Evolutionary conservation across 805 yeast genomes (phyloP).

Genomic region (Lipomyces lipofer): DNA sequence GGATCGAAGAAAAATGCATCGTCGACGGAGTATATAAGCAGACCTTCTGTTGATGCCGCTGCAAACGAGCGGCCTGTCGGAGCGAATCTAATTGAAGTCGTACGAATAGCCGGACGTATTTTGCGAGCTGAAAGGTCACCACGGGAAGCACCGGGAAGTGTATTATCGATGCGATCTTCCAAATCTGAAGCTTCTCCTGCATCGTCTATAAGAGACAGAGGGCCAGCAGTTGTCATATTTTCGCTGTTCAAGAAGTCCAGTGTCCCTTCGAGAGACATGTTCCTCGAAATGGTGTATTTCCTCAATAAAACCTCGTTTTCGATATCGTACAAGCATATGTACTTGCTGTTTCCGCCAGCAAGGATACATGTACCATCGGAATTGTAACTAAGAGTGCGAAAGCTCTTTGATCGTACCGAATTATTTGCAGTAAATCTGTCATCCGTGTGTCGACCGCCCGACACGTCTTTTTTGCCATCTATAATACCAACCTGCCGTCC

Average conservation of each 20-base stretch:
- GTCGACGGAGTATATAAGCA: slow-evolving; percentile 78
- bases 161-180: slow-evolving; percentile 73
- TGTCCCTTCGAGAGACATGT: slow-evolving; percentile 91
- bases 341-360: slow-evolving; percentile 92
- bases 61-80: slow-evolving; percentile 91
- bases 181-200: slow-evolving; percentile 83
- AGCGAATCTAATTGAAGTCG: slow-evolving; percentile 74
- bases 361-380: slow-evolving; percentile 85
- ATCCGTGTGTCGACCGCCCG: slow-evolving; percentile 76
- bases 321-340: slow-evolving; percentile 87
- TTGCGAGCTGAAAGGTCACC: slow-evolving; percentile 78
- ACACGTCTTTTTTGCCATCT: slow-evolving; percentile 84
- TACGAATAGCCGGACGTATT: slow-evolving; percentile 79
- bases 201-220: slow-evolving; percentile 75
- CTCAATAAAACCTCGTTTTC: slow-evolving; percentile 81
- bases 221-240: slow-evolving; percentile 85
- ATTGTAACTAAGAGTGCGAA: slow-evolving; percentile 78
- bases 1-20: slow-evolving; percentile 82
- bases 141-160: slow-evolving; percentile 84
- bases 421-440: slow-evolving; percentile 82
- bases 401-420: slow-evolving; percentile 79
- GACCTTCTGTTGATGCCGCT: slow-evolving; percentile 93
- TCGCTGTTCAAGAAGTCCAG: slow-evolving; percentile 72
- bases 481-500: slow-evolving; percentile 80
- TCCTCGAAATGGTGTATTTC: slow-evolving; percentile 80